A percentile compares a stretch with the other conserved stretches of the same genome.
phyloP scores from a whole-genome alignment of 2,329 filamentous ascomycete genomes.

The Fusarium sp. region DNA sequence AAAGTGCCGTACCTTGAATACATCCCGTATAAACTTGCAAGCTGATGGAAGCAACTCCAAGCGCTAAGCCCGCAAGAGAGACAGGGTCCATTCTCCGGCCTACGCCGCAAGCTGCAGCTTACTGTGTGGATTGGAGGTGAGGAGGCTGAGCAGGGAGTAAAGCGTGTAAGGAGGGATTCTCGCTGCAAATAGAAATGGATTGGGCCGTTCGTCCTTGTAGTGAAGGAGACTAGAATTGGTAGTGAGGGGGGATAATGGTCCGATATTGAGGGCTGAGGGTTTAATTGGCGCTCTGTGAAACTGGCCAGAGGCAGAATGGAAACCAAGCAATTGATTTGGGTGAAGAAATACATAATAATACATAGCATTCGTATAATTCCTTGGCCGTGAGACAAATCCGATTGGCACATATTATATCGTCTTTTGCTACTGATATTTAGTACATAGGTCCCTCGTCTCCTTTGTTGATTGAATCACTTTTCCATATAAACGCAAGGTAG shows the following conservation, averaged over 20 bases:
- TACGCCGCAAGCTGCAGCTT: constrained; percentile 11
- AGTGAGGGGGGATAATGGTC: constrained; percentile 13
- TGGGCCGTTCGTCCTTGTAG: background rate
- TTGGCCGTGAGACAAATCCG: background rate
- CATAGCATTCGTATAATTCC: background rate
- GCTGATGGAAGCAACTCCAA: constrained; percentile 59
- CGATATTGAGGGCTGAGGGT: background rate
- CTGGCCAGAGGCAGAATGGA: background rate
- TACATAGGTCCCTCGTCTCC: background rate
- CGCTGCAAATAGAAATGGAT: background rate
- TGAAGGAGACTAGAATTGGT: background rate
- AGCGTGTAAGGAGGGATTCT: background rate
- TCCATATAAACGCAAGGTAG: background rate
- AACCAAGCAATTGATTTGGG: background rate
- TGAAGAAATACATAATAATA: background rate
- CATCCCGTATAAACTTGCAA: constrained; percentile 60
- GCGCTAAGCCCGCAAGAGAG: constrained; percentile 55
- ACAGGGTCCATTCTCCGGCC: constrained; percentile 55
- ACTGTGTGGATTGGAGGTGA: background rate
- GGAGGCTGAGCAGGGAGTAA: constrained; percentile 11
- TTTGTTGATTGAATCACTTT: background rate
- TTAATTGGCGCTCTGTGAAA: constrained; percentile 19
- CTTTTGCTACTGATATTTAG: background rate
- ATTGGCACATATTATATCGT: background rate
- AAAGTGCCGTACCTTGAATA: constrained; percentile 55